phyloP scores from a whole-genome alignment of 2,329 filamentous ascomycete genomes.

The Ascosphaera apis region DNA sequence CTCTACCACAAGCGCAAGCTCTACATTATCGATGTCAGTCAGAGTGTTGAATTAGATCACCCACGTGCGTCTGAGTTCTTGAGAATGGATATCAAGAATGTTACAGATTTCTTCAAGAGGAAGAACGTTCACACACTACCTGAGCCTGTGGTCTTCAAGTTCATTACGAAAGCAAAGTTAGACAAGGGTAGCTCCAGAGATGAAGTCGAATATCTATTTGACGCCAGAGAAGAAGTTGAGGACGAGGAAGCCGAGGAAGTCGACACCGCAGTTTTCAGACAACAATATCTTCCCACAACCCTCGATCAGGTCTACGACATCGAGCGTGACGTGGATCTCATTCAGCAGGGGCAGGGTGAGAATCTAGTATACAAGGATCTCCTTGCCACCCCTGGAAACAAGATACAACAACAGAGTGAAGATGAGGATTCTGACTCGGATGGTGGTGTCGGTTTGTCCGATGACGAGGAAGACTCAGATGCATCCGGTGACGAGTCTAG shows the following conservation, averaged over 20 bases:
- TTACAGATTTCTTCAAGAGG: slow-evolving; percentile 73
- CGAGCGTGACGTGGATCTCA: slow-evolving; percentile 64
- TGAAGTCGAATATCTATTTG: slow-evolving; percentile 28
- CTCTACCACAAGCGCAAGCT: slow-evolving; percentile 64
- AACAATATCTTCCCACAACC: slow-evolving; percentile 91
- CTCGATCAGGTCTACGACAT: slow-evolving; percentile 92
- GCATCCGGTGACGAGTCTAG: slow-evolving; percentile 10
- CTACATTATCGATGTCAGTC: slow-evolving; percentile 92
- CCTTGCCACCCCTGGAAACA: slow-evolving; percentile 35
- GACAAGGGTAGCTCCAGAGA: slow-evolving; percentile 22
- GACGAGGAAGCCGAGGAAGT: slow-evolving; percentile 38
- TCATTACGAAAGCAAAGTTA: slow-evolving; percentile 44
- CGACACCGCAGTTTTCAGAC: slow-evolving; percentile 78
- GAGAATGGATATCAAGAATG: slow-evolving; percentile 96
- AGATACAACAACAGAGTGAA: no score
- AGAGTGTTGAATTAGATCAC: slow-evolving; percentile 93
- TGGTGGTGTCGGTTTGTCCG: slow-evolving; percentile 17
- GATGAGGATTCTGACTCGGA: slow-evolving; percentile 16
- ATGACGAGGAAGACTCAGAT: slow-evolving; percentile 16
- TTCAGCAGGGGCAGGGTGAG: slow-evolving; percentile 48
- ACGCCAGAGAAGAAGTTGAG: slow-evolving; percentile 25
- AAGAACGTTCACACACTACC: slow-evolving; percentile 62
- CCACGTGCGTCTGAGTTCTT: slow-evolving; percentile 80
- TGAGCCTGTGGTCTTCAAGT: slow-evolving; percentile 63
- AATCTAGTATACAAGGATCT: slow-evolving; percentile 72